phyloP scores from a whole-genome alignment of 768 basidiomycete species.

The Lactarius hatsudake region DNA sequence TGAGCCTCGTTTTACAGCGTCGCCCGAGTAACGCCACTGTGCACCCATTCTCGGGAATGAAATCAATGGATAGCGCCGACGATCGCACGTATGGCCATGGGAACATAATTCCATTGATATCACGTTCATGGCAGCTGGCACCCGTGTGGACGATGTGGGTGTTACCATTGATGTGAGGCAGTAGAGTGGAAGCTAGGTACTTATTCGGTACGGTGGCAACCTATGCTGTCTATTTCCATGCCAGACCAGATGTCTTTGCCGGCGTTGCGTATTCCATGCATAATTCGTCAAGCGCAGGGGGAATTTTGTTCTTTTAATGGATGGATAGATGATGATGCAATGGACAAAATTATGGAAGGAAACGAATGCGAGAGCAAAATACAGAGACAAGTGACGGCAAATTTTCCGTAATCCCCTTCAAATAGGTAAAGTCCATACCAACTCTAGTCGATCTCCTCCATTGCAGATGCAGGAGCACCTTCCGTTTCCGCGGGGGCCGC shows the following conservation, averaged over 20 bases:
- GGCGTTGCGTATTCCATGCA: not conserved
- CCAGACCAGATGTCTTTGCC: not conserved
- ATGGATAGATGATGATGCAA: slow-evolving; percentile 21
- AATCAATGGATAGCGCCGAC: slow-evolving; percentile 17
- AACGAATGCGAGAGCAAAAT: slow-evolving; percentile 19
- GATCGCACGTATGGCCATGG: slow-evolving; percentile 15
- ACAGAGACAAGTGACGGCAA: slow-evolving; percentile 14
- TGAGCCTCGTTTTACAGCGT: slow-evolving; percentile 27
- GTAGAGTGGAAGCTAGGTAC: slow-evolving; percentile 15
- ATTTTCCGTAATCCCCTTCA: slow-evolving; percentile 16
- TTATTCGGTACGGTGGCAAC: slow-evolving; percentile 9
- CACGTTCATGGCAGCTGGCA: slow-evolving; percentile 7
- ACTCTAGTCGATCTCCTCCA: slow-evolving; percentile 94
- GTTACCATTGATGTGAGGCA: slow-evolving; percentile 14
- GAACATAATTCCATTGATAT: slow-evolving; percentile 6
- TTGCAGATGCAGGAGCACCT: slow-evolving; percentile 69
- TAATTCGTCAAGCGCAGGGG: not conserved
- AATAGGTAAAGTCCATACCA: slow-evolving; percentile 6
- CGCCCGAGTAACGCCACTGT: slow-evolving; percentile 25
- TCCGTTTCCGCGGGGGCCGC: slow-evolving; percentile 54
- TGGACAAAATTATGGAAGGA: slow-evolving; percentile 13
- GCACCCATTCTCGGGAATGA: not conserved
- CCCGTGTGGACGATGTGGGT: not conserved
- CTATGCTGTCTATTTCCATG: not conserved
- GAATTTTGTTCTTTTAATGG: slow-evolving; percentile 17